phyloP scores from a whole-genome alignment of 1,139 yeast species.

The Suhomyces wounanorum region DNA sequence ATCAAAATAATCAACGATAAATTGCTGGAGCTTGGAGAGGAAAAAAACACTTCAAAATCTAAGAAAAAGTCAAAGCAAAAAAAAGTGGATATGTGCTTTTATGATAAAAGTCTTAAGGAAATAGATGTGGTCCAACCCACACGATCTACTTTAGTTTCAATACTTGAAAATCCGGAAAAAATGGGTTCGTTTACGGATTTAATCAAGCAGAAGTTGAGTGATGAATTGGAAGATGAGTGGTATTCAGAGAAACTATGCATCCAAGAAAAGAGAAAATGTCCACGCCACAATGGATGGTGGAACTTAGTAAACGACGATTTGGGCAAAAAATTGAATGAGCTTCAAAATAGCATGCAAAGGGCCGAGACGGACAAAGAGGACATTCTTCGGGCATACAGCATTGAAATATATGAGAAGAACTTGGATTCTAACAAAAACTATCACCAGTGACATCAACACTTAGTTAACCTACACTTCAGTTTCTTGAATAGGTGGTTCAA shows the following conservation, averaged over 20 bases:
- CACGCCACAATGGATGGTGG: slow-evolving; percentile 69
- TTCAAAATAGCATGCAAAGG: slow-evolving; percentile 22
- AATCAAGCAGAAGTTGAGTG: slow-evolving; percentile 19
- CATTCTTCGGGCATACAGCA: slow-evolving; percentile 37
- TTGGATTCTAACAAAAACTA: not conserved
- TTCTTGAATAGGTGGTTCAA: not conserved
- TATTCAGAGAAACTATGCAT: slow-evolving; percentile 45
- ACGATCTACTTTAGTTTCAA: slow-evolving; percentile 6
- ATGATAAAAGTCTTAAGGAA: slow-evolving; percentile 23
- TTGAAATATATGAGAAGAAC: slow-evolving; percentile 32
- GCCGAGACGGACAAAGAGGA: slow-evolving; percentile 26
- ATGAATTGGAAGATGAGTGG: slow-evolving; percentile 24
- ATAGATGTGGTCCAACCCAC: not conserved
- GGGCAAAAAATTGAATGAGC: slow-evolving; percentile 20
- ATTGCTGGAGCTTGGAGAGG: slow-evolving; percentile 15
- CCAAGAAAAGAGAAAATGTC: slow-evolving; percentile 66
- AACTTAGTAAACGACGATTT: slow-evolving; percentile 30
- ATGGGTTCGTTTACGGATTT: slow-evolving; percentile 17
- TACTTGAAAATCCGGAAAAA: not conserved
- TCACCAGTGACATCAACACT: not conserved
- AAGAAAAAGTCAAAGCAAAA: slow-evolving; percentile 25
- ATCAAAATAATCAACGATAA: slow-evolving; percentile 42
- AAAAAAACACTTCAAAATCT: slow-evolving; percentile 21
- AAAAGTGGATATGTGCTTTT: slow-evolving; percentile 37
- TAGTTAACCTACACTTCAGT: not conserved